Base-by-base conservation (phyloP, 371 early-diverging fungal species). In the Circinella umbellata region DNA sequence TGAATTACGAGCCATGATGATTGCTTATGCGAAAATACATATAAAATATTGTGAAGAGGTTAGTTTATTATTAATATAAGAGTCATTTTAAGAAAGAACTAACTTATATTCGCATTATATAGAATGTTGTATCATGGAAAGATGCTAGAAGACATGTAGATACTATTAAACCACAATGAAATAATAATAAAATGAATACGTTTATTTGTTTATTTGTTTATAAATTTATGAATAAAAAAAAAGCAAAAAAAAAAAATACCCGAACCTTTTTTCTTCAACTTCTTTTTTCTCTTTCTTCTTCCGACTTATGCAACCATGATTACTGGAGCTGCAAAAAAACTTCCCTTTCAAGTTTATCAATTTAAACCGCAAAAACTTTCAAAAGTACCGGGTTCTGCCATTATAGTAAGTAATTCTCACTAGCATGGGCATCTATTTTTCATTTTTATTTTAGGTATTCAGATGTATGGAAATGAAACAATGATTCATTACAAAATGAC, bases 11-110 rank as follows among this genome's bases (percentile, higher is more conserved):
- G 79, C 87, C 38, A 86, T 93, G 71, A 73, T 98, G 63, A 72
- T 93, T 42, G 86, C 87, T 3, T 92, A 89, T 77, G 94, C 96
- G 9, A 88, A 89, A 61, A 88, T 90, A 46, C 94, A 94, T 64
- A 73, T 91, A 36, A 85, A 88, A 63, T 95, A 90, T 87, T 92
- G 93, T 59, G 88, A 89, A 71, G 88, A 88, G 84, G 90, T 89
- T 10, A 6, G 39, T 39, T 6, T n/a, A n/a, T n/a, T n/a, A n/a
- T n/a, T n/a, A n/a, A n/a, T n/a, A n/a, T n/a, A n/a, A n/a, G n/a
- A n/a, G n/a, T n/a, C n/a, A n/a, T n/a, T n/a, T n/a, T n/a, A n/a
- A n/a, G n/a, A n/a, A n/a, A n/a, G n/a, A n/a, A n/a, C n/a, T n/a
- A n/a, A n/a, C n/a, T n/a, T n/a, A n/a, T n/a, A n/a, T n/a, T n/a